Conservation (phyloP, 164 flowering plant genomes). For the Vitis riparia region DNA sequence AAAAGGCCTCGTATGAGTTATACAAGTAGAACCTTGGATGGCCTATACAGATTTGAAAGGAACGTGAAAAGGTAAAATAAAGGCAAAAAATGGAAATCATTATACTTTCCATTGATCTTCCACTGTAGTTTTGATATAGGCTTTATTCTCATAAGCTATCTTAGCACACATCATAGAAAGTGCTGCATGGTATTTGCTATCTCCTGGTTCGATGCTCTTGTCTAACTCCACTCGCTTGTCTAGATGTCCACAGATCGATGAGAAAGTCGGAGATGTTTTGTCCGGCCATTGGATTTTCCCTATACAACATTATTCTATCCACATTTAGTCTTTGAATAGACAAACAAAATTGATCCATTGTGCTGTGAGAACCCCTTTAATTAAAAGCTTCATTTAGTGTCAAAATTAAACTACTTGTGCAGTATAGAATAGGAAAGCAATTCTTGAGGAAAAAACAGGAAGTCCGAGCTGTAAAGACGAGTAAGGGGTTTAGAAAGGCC, state of each 20-base stretch:
- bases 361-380: no score
- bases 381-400: no score
- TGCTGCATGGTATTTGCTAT: slow-evolving; percentile 4
- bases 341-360: no score
- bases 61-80: background rate
- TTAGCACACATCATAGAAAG: slow-evolving; percentile 49
- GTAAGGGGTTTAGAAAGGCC: no score
- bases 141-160: slow-evolving; percentile 43
- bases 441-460: no score
- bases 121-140: slow-evolving; percentile 23
- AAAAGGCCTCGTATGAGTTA: no score
- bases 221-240: slow-evolving; percentile 14
- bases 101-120: slow-evolving; percentile 45
- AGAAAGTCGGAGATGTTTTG: slow-evolving; percentile 28
- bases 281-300: slow-evolving; percentile 52
- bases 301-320: slow-evolving; percentile 10
- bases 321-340: background rate
- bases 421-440: no score
- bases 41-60: no score
- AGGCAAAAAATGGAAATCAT: background rate
- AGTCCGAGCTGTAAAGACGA: no score
- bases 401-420: no score
- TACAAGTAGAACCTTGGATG: no score
- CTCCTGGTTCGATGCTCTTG: slow-evolving; percentile 4
- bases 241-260: slow-evolving; percentile 24